Base-by-base conservation (phyloP, 352 stramenopile species). In the Phytophthora cryptogea region DNA sequence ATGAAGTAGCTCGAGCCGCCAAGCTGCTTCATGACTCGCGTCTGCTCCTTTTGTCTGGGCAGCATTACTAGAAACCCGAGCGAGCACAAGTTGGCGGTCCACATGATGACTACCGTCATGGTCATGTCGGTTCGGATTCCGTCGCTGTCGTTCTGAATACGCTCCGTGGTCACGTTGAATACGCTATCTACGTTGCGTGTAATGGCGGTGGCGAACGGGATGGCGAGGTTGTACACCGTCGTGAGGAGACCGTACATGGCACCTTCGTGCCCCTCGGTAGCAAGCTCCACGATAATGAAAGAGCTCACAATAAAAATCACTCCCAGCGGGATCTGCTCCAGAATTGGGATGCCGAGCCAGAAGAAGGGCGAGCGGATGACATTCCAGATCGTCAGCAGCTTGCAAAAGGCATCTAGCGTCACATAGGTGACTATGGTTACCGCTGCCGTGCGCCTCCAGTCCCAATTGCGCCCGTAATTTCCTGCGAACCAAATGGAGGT, bases 221-320 rank as follows among this genome's bases (percentile, higher is more conserved):
- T 67, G 3, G 62, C 49, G 16, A 90, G 66, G 52, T 88, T 90
- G 37, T 66, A 63, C 4, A 87, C 74, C 4, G 80, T 90, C 27
- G 76, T 84, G 17, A 90, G 62, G 17, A 90, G 59, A 6, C 80
- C 76, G 69, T 86, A 85, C 59, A 88, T 78, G 40, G 78, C 78
- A 11, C 76, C 76, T 68, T 90, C 76, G 54, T 87, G 66, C 26
- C 80, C 78, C 17, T 84, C 76, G 7, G 60, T 66, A 8, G 74
- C 63, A 35, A 90, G 69, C 60, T 90, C 78, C 28, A 88, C 74
- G 14, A 78, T 69, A 46, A 86, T 80, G 51, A 86, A 88, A 8
- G 75, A 76, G 11, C 58, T 59, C 35, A 90, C 71, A 31, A 86
- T 84, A 65, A 86, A 88, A 27, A 64, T 66, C 17, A 88, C 66